These are phyloP conservation scores for Lipomyces starkeyi DNA, from an alignment of 805 yeast species.

Conservation along the genomic window DNA sequence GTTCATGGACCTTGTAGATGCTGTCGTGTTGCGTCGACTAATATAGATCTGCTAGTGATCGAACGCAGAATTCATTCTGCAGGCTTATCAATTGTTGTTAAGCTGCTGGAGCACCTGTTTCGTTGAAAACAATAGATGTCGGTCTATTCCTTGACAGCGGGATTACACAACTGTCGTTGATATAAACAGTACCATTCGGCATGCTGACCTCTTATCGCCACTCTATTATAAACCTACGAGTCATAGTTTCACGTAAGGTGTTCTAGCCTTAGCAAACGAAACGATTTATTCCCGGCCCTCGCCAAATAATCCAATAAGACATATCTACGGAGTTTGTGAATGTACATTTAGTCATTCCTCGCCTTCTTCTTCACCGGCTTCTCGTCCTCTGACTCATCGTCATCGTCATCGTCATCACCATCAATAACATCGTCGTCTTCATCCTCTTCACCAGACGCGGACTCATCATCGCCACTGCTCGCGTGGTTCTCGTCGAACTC, in stretches of 20 bases:
- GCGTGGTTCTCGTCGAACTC: slow-evolving; percentile 77
- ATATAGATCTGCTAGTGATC: no score
- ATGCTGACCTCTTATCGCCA: not conserved
- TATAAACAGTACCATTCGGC: not conserved
- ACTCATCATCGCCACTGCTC: slow-evolving; percentile 41
- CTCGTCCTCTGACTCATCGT: slow-evolving; percentile 34
- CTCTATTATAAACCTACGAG: no score
- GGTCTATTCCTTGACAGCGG: not conserved
- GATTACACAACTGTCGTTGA: not conserved
- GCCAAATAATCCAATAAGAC: not conserved
- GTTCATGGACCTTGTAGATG: no score
- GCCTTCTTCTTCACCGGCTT: slow-evolving; percentile 40
- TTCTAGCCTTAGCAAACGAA: not conserved
- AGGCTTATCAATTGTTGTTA: no score
- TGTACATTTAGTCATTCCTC: slow-evolving; percentile 18
- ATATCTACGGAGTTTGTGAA: not conserved
- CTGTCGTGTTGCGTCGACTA: no score
- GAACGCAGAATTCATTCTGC: no score
- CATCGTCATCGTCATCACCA: slow-evolving; percentile 11
- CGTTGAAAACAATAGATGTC: not conserved
- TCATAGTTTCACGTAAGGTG: not conserved
- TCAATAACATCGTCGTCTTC: slow-evolving; percentile 27
- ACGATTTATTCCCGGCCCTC: not conserved
- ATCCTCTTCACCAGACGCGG: slow-evolving; percentile 31
- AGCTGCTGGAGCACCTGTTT: no score